These are phyloP conservation scores for Sphenostylis stenocarpa DNA, from an alignment of 306 rosid species.

Conservation along the genomic window DNA sequence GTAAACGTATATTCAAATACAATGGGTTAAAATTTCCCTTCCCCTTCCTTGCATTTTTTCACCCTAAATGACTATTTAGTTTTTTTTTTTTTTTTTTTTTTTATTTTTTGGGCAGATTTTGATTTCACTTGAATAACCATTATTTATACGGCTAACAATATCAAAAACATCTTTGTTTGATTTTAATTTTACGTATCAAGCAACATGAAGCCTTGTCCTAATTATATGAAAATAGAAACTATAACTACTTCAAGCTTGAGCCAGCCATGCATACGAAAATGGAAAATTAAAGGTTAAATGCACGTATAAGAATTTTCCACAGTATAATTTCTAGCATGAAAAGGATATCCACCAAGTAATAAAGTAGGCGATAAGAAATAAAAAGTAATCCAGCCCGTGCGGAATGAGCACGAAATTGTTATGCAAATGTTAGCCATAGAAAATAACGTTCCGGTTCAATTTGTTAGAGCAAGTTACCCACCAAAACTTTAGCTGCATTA, in stretches of 20 bases:
- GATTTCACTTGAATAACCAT: neutral
- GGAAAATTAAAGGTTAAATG: neutral
- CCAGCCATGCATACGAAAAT: neutral
- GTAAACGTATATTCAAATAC: neutral
- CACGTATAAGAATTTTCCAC: neutral
- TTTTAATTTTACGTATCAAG: neutral
- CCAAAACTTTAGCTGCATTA: neutral
- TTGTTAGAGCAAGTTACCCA: neutral
- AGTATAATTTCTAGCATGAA: neutral
- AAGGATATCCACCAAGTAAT: neutral
- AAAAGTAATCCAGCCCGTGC: no score
- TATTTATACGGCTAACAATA: neutral
- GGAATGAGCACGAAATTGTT: neutral
- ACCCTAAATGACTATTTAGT: no score
- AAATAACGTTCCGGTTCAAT: neutral
- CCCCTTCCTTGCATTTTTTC: no score
- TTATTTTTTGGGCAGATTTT: no score
- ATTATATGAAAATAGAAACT: neutral
- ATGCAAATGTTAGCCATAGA: neutral
- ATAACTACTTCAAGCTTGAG: neutral
- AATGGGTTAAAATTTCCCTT: neutral
- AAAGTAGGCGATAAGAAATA: no score
- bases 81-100: no score
- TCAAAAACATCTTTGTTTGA: neutral
- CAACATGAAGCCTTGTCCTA: neutral